A percentile compares a stretch with the other conserved stretches of the same genome.
phyloP scores from a whole-genome alignment of 164 flowering plant genomes.

The Cinnamomum micranthum region DNA sequence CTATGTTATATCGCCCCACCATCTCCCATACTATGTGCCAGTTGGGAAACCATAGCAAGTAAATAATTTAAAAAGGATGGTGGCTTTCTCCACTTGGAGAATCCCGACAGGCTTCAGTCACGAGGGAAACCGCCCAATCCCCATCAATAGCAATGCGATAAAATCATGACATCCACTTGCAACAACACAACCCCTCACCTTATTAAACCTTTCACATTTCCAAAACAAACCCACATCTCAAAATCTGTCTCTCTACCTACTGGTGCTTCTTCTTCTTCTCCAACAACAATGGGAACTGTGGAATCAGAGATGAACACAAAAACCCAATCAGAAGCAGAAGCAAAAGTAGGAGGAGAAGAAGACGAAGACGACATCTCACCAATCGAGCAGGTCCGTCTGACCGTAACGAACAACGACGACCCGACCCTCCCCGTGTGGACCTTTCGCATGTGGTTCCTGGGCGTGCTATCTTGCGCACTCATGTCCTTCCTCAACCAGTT shows the following conservation, averaged over 20 bases:
- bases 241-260: not conserved
- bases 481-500: conserved; percentile 83
- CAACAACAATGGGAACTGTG: conserved; percentile 8
- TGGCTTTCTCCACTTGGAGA: too few species aligned
- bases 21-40: too few species aligned
- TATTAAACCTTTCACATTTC: not conserved
- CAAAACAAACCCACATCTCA: not conserved
- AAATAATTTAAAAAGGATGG: too few species aligned
- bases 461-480: conserved; percentile 56
- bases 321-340: too few species aligned
- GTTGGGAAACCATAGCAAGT: too few species aligned
- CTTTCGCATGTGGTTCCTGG: conserved; percentile 86
- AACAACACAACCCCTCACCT: not conserved
- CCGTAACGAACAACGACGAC: conserved; percentile 80
- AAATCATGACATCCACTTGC: too few species aligned
- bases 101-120: too few species aligned
- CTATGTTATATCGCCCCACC: too few species aligned
- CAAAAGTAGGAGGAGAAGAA: not conserved
- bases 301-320: not conserved
- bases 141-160: too few species aligned
- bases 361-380: conserved; percentile 70
- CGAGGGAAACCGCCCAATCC: too few species aligned
- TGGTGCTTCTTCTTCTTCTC: not conserved
- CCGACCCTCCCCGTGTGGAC: conserved; percentile 86
- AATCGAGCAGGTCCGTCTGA: conserved; percentile 72